Percentiles rank a stretch among this genome's conserved stretches.
Conservation (phyloP, 306 rosid genomes). For the Datisca glomerata region DNA sequence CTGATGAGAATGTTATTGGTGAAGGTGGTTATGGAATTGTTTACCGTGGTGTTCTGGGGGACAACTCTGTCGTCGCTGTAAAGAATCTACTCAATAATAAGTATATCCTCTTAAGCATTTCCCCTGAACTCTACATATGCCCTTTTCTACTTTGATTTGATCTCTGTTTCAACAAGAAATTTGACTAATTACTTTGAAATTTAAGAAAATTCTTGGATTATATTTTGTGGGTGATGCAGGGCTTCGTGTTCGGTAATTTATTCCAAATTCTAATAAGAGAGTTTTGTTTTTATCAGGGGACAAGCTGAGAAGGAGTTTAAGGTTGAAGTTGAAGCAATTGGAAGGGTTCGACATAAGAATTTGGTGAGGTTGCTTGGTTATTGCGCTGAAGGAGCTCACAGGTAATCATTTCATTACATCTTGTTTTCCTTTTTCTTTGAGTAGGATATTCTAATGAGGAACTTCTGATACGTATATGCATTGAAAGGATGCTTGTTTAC, state of each 20-base stretch:
- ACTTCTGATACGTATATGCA: conserved; percentile 1
- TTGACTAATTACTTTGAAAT: background rate
- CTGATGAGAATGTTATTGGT: conserved; percentile 54
- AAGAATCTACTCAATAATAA: conserved; percentile 52
- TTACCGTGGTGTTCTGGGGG: conserved; percentile 42
- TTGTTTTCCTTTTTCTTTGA: background rate
- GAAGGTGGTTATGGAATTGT: conserved; percentile 65
- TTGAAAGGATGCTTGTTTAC: conserved; percentile 44
- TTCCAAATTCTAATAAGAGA: background rate
- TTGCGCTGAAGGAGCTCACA: conserved; percentile 58
- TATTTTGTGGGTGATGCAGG: too few species aligned
- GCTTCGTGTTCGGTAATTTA: too few species aligned
- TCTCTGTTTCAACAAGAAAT: background rate
- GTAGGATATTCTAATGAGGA: background rate
- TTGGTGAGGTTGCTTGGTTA: conserved; percentile 52
- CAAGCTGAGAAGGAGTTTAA: conserved; percentile 63
- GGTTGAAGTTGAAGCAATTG: conserved; percentile 64
- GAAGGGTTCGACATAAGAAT: conserved; percentile 59
- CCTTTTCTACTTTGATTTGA: too few species aligned
- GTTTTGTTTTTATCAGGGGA: conserved; percentile 25
- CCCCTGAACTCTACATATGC: background rate
- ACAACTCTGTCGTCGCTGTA: conserved; percentile 30
- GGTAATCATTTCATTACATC: conserved; percentile 15
- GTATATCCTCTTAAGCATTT: conserved; percentile 8
- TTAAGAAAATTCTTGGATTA: background rate